Conservation (phyloP, 1,284 basidiomycete species). For the Marasmius oreades region DNA sequence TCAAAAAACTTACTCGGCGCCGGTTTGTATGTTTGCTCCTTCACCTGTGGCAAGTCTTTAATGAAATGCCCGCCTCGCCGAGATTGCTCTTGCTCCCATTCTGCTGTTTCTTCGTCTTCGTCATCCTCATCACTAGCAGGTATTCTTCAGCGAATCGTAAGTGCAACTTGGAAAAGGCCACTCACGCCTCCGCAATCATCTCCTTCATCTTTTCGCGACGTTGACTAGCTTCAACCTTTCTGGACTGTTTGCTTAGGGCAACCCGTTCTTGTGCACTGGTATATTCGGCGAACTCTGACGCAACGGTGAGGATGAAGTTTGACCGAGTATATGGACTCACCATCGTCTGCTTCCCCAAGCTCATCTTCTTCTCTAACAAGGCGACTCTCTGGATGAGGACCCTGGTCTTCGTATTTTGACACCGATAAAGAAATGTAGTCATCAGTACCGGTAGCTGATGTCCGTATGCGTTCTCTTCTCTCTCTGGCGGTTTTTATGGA, state of each 20-base stretch:
- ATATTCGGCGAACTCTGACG: constrained; percentile 80
- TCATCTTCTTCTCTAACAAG: constrained; percentile 91
- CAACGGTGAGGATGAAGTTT: background rate
- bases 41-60: constrained; percentile 27
- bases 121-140: constrained; percentile 71
- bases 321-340: constrained; percentile 38
- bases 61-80: constrained; percentile 63
- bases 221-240: constrained; percentile 71
- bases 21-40: constrained; percentile 66
- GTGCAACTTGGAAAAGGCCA: constrained; percentile 16
- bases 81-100: constrained; percentile 90
- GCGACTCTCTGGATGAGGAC: constrained; percentile 88
- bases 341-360: constrained; percentile 89
- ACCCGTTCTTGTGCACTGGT: constrained; percentile 87
- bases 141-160: constrained; percentile 11
- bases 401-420: constrained; percentile 50
- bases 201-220: constrained; percentile 78
- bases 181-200: constrained; percentile 84
- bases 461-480: constrained; percentile 64
- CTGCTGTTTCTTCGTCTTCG: constrained; percentile 85
- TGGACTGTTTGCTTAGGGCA: constrained; percentile 82
- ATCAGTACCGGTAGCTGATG: constrained; percentile 45
- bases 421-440: constrained; percentile 86
- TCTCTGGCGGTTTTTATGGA: constrained; percentile 79
- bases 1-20: constrained; percentile 59